phyloP scores from a whole-genome alignment of 257 asterid species.

The Haberlea rhodopensis region DNA sequence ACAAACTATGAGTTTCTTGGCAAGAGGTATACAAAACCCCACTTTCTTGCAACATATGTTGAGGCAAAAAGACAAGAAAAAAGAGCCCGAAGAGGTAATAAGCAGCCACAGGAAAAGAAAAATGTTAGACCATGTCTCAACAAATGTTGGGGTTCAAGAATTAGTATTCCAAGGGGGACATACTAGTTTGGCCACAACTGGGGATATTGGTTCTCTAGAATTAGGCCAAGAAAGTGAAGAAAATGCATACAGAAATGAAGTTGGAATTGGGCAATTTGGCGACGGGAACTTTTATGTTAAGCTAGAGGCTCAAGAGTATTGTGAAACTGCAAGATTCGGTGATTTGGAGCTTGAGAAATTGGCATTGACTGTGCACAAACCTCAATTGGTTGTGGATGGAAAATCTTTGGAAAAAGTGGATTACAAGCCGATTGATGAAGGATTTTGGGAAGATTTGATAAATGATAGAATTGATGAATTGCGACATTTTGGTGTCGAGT shows the following conservation, averaged over 20 bases:
- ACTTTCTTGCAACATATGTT: conserved; percentile 45
- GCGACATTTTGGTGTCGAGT: conserved; percentile 5
- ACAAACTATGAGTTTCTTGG: conserved; percentile 60
- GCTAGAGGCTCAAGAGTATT: conserved; percentile 23
- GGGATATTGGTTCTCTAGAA: conserved; percentile 34
- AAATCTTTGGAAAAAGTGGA: neutral
- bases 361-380: conserved; percentile 23
- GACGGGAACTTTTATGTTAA: conserved; percentile 20
- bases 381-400: conserved; percentile 29
- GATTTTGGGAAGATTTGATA: too few species aligned
- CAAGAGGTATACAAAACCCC: conserved; percentile 54
- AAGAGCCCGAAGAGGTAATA: conserved; percentile 44
- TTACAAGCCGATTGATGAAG: conserved; percentile 39
- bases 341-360: too few species aligned
- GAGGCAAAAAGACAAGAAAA: conserved; percentile 44
- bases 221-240: conserved; percentile 23
- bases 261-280: conserved; percentile 20
- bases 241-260: neutral
- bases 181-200: conserved; percentile 24
- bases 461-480: conserved; percentile 31
- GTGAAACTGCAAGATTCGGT: too few species aligned
- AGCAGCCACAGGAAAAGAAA: conserved; percentile 41
- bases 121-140: conserved; percentile 38
- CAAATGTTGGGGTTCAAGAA: neutral
- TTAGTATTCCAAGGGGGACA: conserved; percentile 15